Percentiles rank a stretch among this genome's conserved stretches.
phyloP scores from a whole-genome alignment of 2,329 filamentous ascomycete species.

The Chaetoscypha palmicola region DNA sequence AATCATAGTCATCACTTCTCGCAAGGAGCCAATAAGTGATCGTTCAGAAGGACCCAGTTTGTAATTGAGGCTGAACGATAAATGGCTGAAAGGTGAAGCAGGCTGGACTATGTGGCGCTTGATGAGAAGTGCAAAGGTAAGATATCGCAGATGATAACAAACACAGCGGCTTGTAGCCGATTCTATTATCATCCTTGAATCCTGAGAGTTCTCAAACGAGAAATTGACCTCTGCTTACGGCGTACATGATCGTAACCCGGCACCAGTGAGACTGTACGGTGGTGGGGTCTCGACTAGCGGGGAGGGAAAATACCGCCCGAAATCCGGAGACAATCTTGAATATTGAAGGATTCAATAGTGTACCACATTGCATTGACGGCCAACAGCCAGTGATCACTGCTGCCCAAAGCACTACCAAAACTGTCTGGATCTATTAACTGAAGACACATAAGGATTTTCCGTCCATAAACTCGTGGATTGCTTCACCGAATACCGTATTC shows the following conservation, averaged over 20 bases:
- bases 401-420: too few relatives aligned
- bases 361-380: background rate
- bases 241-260: background rate
- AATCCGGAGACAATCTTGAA: background rate
- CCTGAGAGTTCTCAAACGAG: background rate
- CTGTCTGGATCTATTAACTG: too few relatives aligned
- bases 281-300: background rate
- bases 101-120: background rate
- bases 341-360: conserved; percentile 3
- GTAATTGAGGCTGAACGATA: background rate
- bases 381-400: background rate
- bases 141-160: background rate
- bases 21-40: conserved; percentile 1
- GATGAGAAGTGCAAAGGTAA: background rate
- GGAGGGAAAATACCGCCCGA: background rate
- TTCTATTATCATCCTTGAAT: background rate
- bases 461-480: too few relatives aligned
- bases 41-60: background rate
- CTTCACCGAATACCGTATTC: too few relatives aligned
- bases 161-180: background rate
- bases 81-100: background rate
- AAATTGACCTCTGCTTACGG: background rate
- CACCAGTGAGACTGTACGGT: conserved; percentile 4
- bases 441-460: too few relatives aligned
- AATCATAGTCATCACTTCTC: conserved; percentile 1